These are phyloP conservation scores for Vachellia collinsii DNA, from an alignment of 306 rosid species.

Conservation along the genomic window DNA sequence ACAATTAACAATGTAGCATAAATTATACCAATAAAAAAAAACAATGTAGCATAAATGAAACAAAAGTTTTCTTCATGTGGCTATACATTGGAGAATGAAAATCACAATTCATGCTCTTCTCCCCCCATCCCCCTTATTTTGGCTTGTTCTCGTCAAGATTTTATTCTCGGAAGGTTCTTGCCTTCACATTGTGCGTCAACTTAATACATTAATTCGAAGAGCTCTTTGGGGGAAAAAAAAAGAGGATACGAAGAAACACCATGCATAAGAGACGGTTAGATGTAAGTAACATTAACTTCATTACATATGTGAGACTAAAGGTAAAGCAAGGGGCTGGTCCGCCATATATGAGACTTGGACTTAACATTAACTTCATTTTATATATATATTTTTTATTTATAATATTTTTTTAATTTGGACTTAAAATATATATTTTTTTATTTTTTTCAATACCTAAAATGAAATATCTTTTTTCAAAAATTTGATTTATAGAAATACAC, in stretches of 20 bases:
- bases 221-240: neutral
- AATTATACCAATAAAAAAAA: too few relatives aligned
- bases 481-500: too few relatives aligned
- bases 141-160: conserved; percentile 15
- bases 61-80: neutral
- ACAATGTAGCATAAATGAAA: neutral
- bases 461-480: too few relatives aligned
- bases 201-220: neutral
- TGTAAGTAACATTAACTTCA: neutral
- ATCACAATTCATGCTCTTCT: neutral
- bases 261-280: neutral
- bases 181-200: neutral
- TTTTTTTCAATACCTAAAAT: too few relatives aligned
- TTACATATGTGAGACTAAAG: too few relatives aligned
- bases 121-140: neutral
- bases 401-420: too few relatives aligned
- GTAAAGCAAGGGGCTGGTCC: too few relatives aligned
- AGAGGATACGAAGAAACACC: neutral
- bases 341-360: too few relatives aligned
- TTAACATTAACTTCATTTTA: too few relatives aligned
- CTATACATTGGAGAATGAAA: conserved; percentile 11
- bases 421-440: too few relatives aligned
- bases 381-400: too few relatives aligned
- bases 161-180: conserved; percentile 11
- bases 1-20: neutral